Base-by-base conservation (phyloP, 257 asterid genomes). In the Dorcoceras hygrometricum region DNA sequence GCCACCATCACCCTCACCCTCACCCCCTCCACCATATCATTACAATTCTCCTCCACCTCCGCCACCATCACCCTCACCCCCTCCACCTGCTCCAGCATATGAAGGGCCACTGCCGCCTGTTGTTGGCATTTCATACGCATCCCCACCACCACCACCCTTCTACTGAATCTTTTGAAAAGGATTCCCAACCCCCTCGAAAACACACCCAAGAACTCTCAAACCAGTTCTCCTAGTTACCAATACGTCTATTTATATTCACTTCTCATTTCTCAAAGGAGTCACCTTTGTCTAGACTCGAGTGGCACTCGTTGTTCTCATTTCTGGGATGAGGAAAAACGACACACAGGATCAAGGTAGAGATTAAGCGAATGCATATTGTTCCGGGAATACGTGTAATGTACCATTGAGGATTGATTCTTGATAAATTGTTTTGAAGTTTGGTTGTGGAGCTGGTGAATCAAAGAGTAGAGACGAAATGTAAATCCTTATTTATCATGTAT, bases 81-180 rank as follows among this genome's bases (percentile, higher is more conserved):
- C 95, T 0, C 95, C 96, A 0, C 95, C 95, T n/a, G 27, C 86
- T 54, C 95, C 96, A 7, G 78, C 81, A 54, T 89, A 85, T 51
- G 88, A 83, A 80, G 96, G 95, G 56, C 96, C 96, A 46, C 66
- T 89, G 75, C 95, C 97, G 69, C 97, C 97, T 0, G 69, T 87
- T 12, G 36, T 46, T 12, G 91, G 91, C 46, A 83, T 87, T 18
- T 80, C 95, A 48, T 87, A 90, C 54, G 96, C 97, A 22, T 90
- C 97, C 39, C 97, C 97, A 18, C 97, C 97, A 0, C 97, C 97
- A 28, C 97, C 97, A 22, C 95, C 96, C 78, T 88, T 69, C 71
- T 90, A 90, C 81, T 90, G 84, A 90, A 84, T 90, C 87, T 82
- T 87, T 86, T 65, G 79, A 46, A 18, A 22, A 69, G 79, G 75